Evolutionary conservation across 2,329 filamentous ascomycete genomes (phyloP), one percentile per base, ranked within the genome.

Genomic region (Aspergillus pseudoviridinutans): DNA sequence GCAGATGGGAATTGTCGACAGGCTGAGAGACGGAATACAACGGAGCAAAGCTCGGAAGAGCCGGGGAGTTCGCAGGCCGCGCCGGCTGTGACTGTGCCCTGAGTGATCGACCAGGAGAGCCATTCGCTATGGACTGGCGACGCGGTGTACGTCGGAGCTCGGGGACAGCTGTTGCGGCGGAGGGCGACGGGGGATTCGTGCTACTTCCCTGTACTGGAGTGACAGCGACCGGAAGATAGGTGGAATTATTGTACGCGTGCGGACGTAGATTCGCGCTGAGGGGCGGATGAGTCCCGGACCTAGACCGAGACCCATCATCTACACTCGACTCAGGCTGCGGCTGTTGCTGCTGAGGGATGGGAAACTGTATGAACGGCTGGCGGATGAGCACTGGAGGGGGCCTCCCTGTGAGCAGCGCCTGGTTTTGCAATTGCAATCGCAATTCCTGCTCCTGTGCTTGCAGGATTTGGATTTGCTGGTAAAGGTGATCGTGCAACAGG

Each of bases 41-140:
- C 12, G 71, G 69, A 8, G 67, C 64, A 55, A 74, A 70, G 42
- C 58, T 68, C 46, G 69, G 71, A 49, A 71, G 61, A 46, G 61
- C 63, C 3, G 68, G 66, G 27, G 74, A 73, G 53, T 74, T 72
- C 20, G 78, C 62, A n/a, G 74, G 66, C 25, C 78, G 71, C n/a
- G 78, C 77, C 54, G 78, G 78, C 57, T 80, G 78, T n/a, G 78
- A 80, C 25, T 80, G 78, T n/a, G 78, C 78, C 55, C 78, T 69
- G 29, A 79, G 59, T 24, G 74, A 76, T 29, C 71, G 71, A 35
- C 73, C 73, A 3, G 77, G 72, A 22, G 76, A 76, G 8, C 71
- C 72, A 54, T 76, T 77, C 12, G 73, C 72, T 55, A 74, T 69
- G 3, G 78, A 80, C 12, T 77, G 76, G 54, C 78, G 72, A 49